phyloP scores from a whole-genome alignment of 2,329 filamentous ascomycete species.

The Rutstroemia sp. region DNA sequence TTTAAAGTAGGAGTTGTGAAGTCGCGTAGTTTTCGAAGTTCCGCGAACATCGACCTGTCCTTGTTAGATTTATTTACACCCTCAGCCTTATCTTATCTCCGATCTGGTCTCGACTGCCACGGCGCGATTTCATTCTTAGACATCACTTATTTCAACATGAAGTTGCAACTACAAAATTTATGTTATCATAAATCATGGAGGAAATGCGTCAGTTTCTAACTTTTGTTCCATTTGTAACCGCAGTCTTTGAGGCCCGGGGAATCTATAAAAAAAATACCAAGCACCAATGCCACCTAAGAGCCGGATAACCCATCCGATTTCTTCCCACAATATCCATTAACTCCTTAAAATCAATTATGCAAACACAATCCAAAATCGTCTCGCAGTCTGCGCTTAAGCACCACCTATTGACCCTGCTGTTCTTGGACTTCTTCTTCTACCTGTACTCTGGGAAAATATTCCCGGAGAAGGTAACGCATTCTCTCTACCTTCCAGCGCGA shows the following conservation, averaged over 20 bases:
- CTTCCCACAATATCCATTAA: background rate
- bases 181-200: too few species aligned
- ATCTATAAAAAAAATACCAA: background rate
- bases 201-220: too few species aligned
- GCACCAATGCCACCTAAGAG: background rate
- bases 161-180: too few species aligned
- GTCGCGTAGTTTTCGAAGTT: background rate
- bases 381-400: too few species aligned
- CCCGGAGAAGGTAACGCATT: conserved; percentile 25
- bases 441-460: conserved; percentile 21
- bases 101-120: background rate
- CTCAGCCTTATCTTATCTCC: background rate
- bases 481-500: conserved; percentile 38
- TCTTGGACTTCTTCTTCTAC: conserved; percentile 27
- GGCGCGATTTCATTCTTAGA: background rate
- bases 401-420: conserved; percentile 7
- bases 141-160: background rate
- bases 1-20: background rate
- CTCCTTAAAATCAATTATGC: background rate
- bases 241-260: too few species aligned
- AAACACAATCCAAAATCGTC: background rate
- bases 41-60: background rate
- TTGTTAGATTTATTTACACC: background rate
- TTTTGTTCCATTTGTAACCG: too few species aligned
- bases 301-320: background rate